These are phyloP conservation scores for Bolboschoenoplectus hybrid DNA, from an alignment of 202 grass and related monocot genomes.

Conservation along the genomic window DNA sequence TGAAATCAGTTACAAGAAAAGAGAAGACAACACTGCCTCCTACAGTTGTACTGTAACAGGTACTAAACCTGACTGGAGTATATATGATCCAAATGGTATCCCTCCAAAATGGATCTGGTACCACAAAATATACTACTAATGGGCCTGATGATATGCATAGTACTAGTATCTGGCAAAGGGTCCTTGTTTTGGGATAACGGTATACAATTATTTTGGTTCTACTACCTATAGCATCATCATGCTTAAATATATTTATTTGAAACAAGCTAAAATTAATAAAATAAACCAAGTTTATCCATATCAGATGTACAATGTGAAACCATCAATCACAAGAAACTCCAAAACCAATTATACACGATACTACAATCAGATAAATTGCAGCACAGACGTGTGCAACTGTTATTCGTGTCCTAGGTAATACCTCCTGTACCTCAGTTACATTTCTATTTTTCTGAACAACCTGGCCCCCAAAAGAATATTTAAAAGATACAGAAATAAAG, in stretches of 20 bases:
- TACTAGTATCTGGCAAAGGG: neutral
- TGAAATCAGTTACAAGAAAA: neutral
- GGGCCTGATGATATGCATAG: neutral
- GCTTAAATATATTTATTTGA: neutral
- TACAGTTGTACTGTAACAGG: neutral
- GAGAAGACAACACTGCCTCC: neutral
- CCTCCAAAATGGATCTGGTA: neutral
- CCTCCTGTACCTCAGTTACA: neutral
- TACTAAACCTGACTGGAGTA: neutral
- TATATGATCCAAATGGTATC: constrained; percentile 12
- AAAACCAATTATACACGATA: neutral
- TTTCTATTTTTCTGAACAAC: constrained; percentile 11
- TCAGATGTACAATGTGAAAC: neutral
- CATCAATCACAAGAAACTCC: neutral
- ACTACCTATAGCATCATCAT: neutral
- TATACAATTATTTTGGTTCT: neutral
- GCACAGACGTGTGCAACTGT: neutral
- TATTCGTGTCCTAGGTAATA: neutral
- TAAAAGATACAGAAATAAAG: neutral
- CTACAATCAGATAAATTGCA: neutral
- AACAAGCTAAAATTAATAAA: neutral
- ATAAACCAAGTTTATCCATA: neutral
- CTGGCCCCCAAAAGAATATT: neutral
- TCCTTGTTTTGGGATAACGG: neutral
- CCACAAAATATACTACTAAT: neutral